Evolutionary conservation across 148 eudicot species (phyloP).

Genomic region (Talinum fruticosum): DNA sequence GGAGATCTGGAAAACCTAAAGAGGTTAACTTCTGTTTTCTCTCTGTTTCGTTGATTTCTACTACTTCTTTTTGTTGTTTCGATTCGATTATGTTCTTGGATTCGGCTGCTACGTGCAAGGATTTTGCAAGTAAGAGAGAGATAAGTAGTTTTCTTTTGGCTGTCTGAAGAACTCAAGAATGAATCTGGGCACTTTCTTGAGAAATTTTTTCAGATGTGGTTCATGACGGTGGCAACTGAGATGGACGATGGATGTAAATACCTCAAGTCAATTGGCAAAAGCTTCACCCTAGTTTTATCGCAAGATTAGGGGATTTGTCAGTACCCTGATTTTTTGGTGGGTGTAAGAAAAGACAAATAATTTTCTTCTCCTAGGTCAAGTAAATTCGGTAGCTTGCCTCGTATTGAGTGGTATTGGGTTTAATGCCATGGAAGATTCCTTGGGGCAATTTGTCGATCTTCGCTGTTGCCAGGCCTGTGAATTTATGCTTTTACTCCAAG

Average conservation of each 20-base stretch:
- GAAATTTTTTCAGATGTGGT: not conserved
- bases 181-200: not conserved
- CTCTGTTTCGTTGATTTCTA: not conserved
- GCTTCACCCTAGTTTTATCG: not conserved
- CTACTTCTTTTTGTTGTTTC: not conserved
- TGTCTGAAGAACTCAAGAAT: not conserved
- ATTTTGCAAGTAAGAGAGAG: not conserved
- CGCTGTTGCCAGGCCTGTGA: not conserved
- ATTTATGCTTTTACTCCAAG: not conserved
- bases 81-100: constrained; percentile 5
- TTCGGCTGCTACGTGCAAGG: not conserved
- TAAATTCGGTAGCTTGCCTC: not conserved
- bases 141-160: not conserved
- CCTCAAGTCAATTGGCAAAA: constrained; percentile 8
- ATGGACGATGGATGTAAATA: not conserved
- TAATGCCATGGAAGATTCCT: not conserved
- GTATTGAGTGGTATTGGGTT: constrained; percentile 1
- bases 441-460: not conserved
- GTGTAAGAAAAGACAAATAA: not conserved
- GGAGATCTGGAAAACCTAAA: constrained; percentile 3
- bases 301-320: constrained; percentile 4
- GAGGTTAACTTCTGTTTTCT: not conserved
- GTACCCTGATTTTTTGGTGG: no score
- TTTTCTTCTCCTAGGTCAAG: not conserved
- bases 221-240: not conserved